Conservation (phyloP, 352 stramenopile genomes). For the Vaucheria bursata region DNA sequence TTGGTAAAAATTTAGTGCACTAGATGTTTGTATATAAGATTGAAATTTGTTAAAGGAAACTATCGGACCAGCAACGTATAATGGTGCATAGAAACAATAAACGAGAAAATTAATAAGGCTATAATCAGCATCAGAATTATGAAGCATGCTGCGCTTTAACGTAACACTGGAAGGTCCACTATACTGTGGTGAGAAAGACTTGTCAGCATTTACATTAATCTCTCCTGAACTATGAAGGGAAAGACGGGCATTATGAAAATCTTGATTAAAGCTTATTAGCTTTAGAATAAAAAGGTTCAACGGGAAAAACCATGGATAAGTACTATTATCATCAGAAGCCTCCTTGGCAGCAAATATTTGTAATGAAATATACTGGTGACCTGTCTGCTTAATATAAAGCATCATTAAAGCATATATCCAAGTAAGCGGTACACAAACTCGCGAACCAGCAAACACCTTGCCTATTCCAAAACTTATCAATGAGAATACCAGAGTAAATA, state of each 20-base stretch:
- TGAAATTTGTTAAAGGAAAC: constrained; percentile 56
- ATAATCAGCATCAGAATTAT: constrained; percentile 28
- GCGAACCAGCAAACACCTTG: constrained; percentile 18
- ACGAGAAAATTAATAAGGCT: constrained; percentile 45
- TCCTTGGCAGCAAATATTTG: background rate
- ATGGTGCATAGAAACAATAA: constrained; percentile 56
- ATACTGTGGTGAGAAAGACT: too few species aligned
- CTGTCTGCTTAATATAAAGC: constrained; percentile 51
- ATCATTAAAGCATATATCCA: constrained; percentile 49
- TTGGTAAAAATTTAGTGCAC: background rate
- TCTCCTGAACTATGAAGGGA: background rate
- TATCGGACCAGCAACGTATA: constrained; percentile 58
- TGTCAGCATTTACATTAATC: background rate
- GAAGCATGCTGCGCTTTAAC: too few species aligned
- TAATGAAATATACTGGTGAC: constrained; percentile 10
- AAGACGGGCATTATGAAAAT: constrained; percentile 33
- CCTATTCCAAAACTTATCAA: constrained; percentile 37
- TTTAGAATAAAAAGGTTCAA: constrained; percentile 53
- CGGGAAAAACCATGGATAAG: constrained; percentile 49
- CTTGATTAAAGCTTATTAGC: constrained; percentile 53
- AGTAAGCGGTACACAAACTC: constrained; percentile 15
- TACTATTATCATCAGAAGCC: constrained; percentile 31
- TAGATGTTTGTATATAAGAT: constrained; percentile 10
- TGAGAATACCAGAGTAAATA: constrained; percentile 49
- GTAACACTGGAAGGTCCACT: background rate